Conservation (phyloP, 2,329 filamentous ascomycete genomes). For the Sarocladium kiliense region DNA sequence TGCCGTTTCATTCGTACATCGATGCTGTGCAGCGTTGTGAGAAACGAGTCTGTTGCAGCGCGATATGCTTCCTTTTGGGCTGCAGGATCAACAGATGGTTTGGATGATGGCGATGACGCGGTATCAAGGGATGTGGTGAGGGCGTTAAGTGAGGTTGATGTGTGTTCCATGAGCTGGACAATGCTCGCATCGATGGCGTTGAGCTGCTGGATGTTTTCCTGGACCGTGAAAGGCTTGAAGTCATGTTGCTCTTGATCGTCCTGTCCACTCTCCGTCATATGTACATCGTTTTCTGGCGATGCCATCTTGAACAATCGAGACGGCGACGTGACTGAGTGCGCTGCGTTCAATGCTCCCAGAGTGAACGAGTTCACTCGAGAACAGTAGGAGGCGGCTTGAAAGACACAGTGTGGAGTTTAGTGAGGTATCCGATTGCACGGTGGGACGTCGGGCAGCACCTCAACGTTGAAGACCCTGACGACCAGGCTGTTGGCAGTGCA, state of each 20-base stretch:
- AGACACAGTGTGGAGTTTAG: not conserved
- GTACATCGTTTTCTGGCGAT: not conserved
- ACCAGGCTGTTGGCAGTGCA: too few relatives aligned
- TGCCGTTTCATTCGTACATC: slow-evolving; percentile 63
- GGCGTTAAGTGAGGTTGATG: slow-evolving; percentile 39
- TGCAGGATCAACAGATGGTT: slow-evolving; percentile 32
- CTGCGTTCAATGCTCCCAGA: too few relatives aligned
- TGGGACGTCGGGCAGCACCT: too few relatives aligned
- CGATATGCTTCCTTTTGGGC: slow-evolving; percentile 54
- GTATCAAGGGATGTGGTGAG: slow-evolving; percentile 30
- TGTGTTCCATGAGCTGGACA: slow-evolving; percentile 36
- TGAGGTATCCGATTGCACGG: not conserved
- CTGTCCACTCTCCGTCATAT: not conserved
- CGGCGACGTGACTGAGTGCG: too few relatives aligned
- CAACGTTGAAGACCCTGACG: too few relatives aligned
- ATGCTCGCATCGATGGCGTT: slow-evolving; percentile 67
- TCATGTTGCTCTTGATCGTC: slow-evolving; percentile 15
- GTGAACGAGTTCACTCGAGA: too few relatives aligned
- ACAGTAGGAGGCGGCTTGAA: too few relatives aligned
- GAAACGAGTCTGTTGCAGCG: slow-evolving; percentile 59
- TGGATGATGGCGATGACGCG: slow-evolving; percentile 14
- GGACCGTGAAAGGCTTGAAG: slow-evolving; percentile 59
- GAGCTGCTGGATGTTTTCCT: slow-evolving; percentile 76
- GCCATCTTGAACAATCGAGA: not conserved
- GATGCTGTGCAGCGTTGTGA: slow-evolving; percentile 66